phyloP scores from a whole-genome alignment of 78 protist species.

The Dictyostelium firmibasis region DNA sequence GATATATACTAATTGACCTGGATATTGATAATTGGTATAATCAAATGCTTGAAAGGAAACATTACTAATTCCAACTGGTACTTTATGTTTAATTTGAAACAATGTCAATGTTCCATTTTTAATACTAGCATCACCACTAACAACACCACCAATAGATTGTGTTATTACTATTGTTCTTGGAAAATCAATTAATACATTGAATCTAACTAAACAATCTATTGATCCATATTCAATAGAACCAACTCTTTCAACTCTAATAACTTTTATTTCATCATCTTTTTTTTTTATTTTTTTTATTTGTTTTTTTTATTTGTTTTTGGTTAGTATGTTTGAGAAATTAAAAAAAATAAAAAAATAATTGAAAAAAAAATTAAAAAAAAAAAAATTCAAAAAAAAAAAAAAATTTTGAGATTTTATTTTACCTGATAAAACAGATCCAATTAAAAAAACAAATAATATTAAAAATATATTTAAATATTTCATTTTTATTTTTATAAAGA shows the following conservation, averaged over 20 bases:
- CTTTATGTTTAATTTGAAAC: not conserved
- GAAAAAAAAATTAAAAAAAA: too few species aligned
- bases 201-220: not conserved
- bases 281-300: not conserved
- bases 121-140: not conserved
- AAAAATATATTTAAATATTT: too few species aligned
- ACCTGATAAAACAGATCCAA: not conserved
- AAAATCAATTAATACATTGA: not conserved
- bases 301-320: too few species aligned
- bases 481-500: too few species aligned
- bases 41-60: not conserved
- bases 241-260: not conserved
- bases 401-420: too few species aligned
- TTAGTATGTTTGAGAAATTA: too few species aligned
- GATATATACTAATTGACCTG: not conserved
- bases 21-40: too few species aligned
- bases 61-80: not conserved
- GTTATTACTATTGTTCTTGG: not conserved
- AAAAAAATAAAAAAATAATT: too few species aligned
- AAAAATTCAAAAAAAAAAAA: too few species aligned
- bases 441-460: too few species aligned
- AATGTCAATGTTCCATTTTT: not conserved
- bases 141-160: not conserved
- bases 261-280: not conserved
- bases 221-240: not conserved